Evolutionary conservation across 2,329 filamentous ascomycete genomes (phyloP).

Genomic region (Cyanodermella asteris): DNA sequence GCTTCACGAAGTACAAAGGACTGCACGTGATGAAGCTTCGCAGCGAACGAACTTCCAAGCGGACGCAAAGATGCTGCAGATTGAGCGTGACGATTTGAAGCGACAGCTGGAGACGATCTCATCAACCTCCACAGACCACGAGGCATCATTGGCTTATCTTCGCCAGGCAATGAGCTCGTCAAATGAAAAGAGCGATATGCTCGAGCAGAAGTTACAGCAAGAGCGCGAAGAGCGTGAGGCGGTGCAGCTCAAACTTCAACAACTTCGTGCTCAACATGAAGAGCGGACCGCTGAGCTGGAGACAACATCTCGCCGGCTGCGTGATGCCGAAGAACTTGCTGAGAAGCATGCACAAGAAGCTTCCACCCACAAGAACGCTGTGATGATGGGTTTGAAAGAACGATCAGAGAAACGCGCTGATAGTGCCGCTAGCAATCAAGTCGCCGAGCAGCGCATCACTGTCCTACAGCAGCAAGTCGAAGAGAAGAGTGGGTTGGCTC

Average conservation of each 20-base stretch:
- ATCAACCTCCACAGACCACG: slow-evolving; percentile 46
- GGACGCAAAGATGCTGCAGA: slow-evolving; percentile 48
- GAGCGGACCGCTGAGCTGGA: slow-evolving; percentile 58
- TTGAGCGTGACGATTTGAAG: slow-evolving; percentile 67
- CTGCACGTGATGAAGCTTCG: slow-evolving; percentile 63
- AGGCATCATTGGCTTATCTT: slow-evolving; percentile 49
- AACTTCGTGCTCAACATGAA: slow-evolving; percentile 67
- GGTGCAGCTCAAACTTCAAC: slow-evolving; percentile 53
- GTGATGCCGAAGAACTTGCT: slow-evolving; percentile 69
- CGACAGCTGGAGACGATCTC: slow-evolving; percentile 45
- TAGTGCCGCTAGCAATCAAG: slow-evolving; percentile 30
- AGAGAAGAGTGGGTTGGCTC: slow-evolving; percentile 56
- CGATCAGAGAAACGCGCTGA: slow-evolving; percentile 30
- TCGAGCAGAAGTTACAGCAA: slow-evolving; percentile 66
- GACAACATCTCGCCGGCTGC: slow-evolving; percentile 47
- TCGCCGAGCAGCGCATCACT: slow-evolving; percentile 33
- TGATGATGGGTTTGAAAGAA: slow-evolving; percentile 63
- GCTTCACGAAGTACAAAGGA: slow-evolving; percentile 56
- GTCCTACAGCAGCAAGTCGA: slow-evolving; percentile 64
- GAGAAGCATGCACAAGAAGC: slow-evolving; percentile 78
- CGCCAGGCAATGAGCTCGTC: slow-evolving; percentile 61
- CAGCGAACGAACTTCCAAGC: slow-evolving; percentile 55
- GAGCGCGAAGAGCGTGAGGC: slow-evolving; percentile 56
- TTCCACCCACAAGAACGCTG: slow-evolving; percentile 58
- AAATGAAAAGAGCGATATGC: slow-evolving; percentile 47